Base-by-base conservation (phyloP, 139 green algal genomes). In the Chlorella ohadii region DNA sequence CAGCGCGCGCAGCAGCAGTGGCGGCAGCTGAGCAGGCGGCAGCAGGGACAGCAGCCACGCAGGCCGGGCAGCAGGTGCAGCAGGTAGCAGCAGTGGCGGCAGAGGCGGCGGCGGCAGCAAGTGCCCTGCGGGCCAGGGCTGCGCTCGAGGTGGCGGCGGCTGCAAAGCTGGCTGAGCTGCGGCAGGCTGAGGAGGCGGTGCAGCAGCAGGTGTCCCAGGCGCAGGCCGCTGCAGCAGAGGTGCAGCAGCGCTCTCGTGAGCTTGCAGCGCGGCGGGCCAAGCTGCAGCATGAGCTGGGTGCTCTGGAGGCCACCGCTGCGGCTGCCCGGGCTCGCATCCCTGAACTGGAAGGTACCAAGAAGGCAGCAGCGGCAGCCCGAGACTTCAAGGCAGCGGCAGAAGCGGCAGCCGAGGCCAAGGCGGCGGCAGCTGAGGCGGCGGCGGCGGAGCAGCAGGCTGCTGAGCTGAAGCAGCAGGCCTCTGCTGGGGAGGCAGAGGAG, bases 321-420 rank as follows among this genome's bases (percentile, higher is more conserved):
- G 72, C 55, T 23, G 86, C 88, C 28, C 23, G 79, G 47, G 64
- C 68, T 2, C 78, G 87, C 33, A 56, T 94, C 27, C 88, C 91
- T 1, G 89, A 92, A 51, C 47, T 94, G 19, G 91, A 94, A 38
- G 85, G 84, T 0, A 85, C 87, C 17, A 94, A 94, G 78, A 89
- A 88, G 36, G 90, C 91, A 5, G 90, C 91, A 3, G 91, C 91
- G 9, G 84, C 87, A 11, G 77, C 79, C 0, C 56, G 87, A 72
- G 91, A 94, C 72, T 94, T 94, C 84, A 91, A 92, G 57, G 89
- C 89, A 51, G 91, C 91, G 13, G 91, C 88, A 1, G 79, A 89
- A 33, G 78, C 92, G 55, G 90, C 89, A 47, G 89, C 86, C 4
- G 91, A 94, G 73, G 86, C 87, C 57, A 92, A 92, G 38, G 34